Evolutionary conservation across 2,329 filamentous ascomycete species (phyloP), one percentile per base, ranked within the genome.

Genomic region (Beauveria rudraprayagi): DNA sequence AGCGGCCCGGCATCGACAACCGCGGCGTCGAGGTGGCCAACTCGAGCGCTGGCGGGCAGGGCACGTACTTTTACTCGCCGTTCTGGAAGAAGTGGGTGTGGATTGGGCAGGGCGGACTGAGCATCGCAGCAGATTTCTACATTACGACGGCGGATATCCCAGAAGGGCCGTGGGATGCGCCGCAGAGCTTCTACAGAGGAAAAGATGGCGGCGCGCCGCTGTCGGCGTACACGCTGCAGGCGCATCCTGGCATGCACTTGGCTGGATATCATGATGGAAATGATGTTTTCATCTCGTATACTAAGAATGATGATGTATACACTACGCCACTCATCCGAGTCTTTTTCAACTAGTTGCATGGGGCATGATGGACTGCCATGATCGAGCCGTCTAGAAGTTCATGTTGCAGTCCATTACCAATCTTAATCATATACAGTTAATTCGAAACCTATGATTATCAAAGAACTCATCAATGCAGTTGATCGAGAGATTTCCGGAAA

Each of bases 21-120:
- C 24, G 19, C 8, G 54, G 50, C 6, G 63, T 63, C n/a, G 57
- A 61, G 16, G 51, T 67, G 16, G 56, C 62, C 24, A 64, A 66
- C 56, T 65, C 63, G n/a, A 63, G 66, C 30, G 63, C 63, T n/a
- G 63, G 65, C 11, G 66, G 66, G 2, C 66, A 67, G 51, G 66
- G 66, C 22, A 67, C 65, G 17, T 67, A 63, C 61, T 67, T 66
- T 62, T 67, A 63, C 55, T 65, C 61, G 24, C 54, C 61, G n/a
- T 56, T 37, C 26, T 64, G 62, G 59, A 56, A 63, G 57, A 63
- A 60, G n/a, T 67, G 63, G 30, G 62, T 67, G 46, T 67, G 65
- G 66, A 64, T 67, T 43, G 66, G 66, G n/a, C 66, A 67, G 60
- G 61, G 30, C 10, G 57, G 8, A 28, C n/a, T 63, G 22, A 60